These are phyloP conservation scores for Dacryopinax primogenitus DNA, from an alignment of 768 basidiomycete genomes.

Conservation along the genomic window DNA sequence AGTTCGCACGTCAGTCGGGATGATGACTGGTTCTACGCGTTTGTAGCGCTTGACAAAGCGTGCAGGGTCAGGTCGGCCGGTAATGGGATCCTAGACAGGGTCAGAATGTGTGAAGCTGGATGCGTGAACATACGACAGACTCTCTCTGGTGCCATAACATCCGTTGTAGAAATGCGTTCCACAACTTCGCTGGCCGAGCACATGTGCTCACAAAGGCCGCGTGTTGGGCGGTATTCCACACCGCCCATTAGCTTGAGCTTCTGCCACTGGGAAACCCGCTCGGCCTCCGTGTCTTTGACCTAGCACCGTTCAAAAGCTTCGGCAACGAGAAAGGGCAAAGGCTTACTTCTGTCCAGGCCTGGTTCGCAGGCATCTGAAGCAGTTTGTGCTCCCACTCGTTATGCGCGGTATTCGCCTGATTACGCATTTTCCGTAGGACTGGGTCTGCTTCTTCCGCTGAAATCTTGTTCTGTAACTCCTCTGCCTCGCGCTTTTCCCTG, in stretches of 20 bases:
- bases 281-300: background rate
- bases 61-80: background rate
- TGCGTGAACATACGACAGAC: too few species aligned
- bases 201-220: background rate
- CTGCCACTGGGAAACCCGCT: background rate
- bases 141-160: background rate
- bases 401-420: background rate
- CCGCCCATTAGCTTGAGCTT: background rate
- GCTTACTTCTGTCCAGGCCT: slow-evolving; percentile 3
- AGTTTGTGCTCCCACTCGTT: background rate
- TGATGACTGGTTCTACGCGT: background rate
- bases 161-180: background rate
- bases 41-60: background rate
- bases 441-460: background rate
- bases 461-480: background rate
- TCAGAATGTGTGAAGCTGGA: background rate
- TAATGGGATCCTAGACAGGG: background rate
- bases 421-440: background rate
- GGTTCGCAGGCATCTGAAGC: background rate
- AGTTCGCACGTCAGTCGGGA: background rate
- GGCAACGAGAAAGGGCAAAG: background rate
- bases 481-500: background rate
- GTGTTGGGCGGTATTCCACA: background rate
- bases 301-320: background rate
- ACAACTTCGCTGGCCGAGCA: background rate